Base-by-base conservation (phyloP, 2,329 filamentous ascomycete genomes). In the Cladosporium sp. region DNA sequence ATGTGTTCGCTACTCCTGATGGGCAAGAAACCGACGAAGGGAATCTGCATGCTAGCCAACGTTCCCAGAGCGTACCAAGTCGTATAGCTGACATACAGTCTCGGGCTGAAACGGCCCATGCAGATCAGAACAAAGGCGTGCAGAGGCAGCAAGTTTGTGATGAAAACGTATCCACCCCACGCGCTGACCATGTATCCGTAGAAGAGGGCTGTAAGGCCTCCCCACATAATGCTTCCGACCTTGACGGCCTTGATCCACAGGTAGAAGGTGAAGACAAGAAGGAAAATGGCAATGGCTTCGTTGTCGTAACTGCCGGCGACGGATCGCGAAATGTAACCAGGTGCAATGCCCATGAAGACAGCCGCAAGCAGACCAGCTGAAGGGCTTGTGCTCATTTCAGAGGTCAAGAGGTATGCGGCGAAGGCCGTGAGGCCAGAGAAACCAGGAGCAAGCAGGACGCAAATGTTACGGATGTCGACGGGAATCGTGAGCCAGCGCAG, bases 181-280 rank as follows among this genome's bases (percentile, higher is more conserved):
- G 95, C 96, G 49, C 93, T 94, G 63, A 99, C 94, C 94, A 99
- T 99, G 85, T 99, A 99, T 70, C 94, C 94, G 76, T 99, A 99
- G 78, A 95, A 97, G 56, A 99, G 82, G 42, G 94, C 94, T 67
- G 92, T 94, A 62, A 97, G 80, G 36, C 90, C 92, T 66, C 91
- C 93, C 93, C 93, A 99, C 75, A 97, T 89, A 73, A 96, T 91
- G 51, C 94, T 97, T 24, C 94, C 94, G 58, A 91, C 84, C 81
- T 99, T 99, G 66, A 99, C 83, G 19, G 94, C 91, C 83, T 97
- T 97, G 78, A 99, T 96, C 94, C 94, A 99, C 54, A 99, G 84
- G 77, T 87, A 99, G 77, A 99, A 99, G 72, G 94, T 99, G 75
- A 96, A 97, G 64, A 99, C 94, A 32, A 99, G 84, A 66, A 99